These are phyloP conservation scores for Lipomyces yamanashiensis DNA, from an alignment of 805 yeast genomes.

Conservation along the genomic window DNA sequence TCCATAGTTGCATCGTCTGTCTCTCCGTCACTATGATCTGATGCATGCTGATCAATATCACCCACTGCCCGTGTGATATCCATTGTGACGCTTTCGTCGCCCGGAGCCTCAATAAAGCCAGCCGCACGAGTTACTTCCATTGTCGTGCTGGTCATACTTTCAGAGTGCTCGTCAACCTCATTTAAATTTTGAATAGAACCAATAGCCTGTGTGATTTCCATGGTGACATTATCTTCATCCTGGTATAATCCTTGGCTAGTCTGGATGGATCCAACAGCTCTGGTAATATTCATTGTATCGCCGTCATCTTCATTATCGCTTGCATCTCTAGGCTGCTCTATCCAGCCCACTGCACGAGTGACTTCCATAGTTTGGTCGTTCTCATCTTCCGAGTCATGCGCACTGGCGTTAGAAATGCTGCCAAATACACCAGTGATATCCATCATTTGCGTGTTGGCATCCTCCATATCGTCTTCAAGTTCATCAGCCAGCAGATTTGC, in stretches of 20 bases:
- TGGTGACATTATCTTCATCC: conserved; percentile 26
- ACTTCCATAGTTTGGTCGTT: conserved; percentile 37
- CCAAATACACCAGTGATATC: conserved; percentile 33
- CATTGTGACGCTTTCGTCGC: conserved; percentile 21
- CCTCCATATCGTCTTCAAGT: conserved; percentile 19
- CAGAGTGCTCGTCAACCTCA: conserved; percentile 11
- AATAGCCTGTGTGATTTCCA: conserved; percentile 37
- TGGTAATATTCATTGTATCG: conserved; percentile 35
- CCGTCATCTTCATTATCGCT: conserved; percentile 21
- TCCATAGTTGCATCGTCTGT: conserved; percentile 3
- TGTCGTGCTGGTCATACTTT: conserved; percentile 6
- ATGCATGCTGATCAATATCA: conserved; percentile 1
- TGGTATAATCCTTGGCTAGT: neutral
- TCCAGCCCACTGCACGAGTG: conserved; percentile 32
- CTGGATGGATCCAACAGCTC: conserved; percentile 23
- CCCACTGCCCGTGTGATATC: conserved; percentile 27
- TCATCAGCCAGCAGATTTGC: neutral
- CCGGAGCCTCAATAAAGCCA: conserved; percentile 21
- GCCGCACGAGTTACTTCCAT: conserved; percentile 30
- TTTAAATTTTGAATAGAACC: conserved; percentile 24
- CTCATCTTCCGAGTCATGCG: conserved; percentile 5
- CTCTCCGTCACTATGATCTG: neutral
- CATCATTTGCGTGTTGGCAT: conserved; percentile 31
- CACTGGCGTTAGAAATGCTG: conserved; percentile 2
- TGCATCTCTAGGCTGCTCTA: conserved; percentile 4